Percentiles rank a stretch among this genome's conserved stretches.
phyloP scores from a whole-genome alignment of 257 asterid genomes.

The Scutellaria minor region DNA sequence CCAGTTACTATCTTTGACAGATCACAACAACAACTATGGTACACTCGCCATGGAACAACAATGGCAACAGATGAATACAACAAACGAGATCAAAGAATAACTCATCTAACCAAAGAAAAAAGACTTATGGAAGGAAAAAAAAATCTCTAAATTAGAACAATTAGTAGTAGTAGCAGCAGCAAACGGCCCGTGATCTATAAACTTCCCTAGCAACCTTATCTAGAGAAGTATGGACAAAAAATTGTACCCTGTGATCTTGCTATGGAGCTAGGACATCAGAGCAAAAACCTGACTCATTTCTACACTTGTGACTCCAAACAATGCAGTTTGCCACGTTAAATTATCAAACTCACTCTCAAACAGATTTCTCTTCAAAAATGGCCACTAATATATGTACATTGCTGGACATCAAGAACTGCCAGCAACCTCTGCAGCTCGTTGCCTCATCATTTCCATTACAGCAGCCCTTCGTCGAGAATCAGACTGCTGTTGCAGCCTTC shows the following conservation, averaged over 20 bases:
- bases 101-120: slow-evolving; percentile 24
- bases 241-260: slow-evolving; percentile 23
- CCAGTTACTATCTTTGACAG: slow-evolving; percentile 30
- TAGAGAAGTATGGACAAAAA: slow-evolving; percentile 35
- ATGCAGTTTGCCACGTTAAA: slow-evolving; percentile 28
- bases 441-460: slow-evolving; percentile 84
- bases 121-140: background rate
- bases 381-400: slow-evolving; percentile 28
- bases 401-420: slow-evolving; percentile 49
- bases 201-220: slow-evolving; percentile 41
- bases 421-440: slow-evolving; percentile 90
- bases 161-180: slow-evolving; percentile 27
- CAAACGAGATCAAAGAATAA: slow-evolving; percentile 51
- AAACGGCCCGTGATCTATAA: slow-evolving; percentile 35
- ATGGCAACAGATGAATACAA: slow-evolving; percentile 39
- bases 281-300: slow-evolving; percentile 14
- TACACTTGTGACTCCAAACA: slow-evolving; percentile 23
- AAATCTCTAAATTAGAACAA: background rate
- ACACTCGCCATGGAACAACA: slow-evolving; percentile 45
- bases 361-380: slow-evolving; percentile 17
- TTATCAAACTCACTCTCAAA: slow-evolving; percentile 12
- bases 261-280: slow-evolving; percentile 26
- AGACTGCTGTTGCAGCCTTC: slow-evolving; percentile 71
- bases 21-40: slow-evolving; percentile 42
- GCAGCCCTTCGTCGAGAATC: slow-evolving; percentile 73